A percentile compares a stretch with the other conserved stretches of the same genome.
Evolutionary conservation across 306 rosid genomes (phyloP).

Genomic region (Oxytropis ochrocephala): DNA sequence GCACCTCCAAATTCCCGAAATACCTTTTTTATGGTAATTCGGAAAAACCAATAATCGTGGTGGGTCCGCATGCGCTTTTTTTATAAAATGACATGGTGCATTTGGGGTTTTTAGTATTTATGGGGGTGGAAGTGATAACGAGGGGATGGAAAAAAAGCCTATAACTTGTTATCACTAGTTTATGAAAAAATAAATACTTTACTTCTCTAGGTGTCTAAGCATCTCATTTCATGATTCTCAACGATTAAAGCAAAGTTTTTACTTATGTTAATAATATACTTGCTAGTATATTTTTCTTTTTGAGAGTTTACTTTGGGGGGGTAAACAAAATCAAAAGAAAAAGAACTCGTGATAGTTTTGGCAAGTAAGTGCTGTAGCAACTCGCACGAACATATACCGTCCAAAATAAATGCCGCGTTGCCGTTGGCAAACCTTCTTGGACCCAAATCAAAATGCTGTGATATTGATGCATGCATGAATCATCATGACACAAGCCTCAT

Average conservation of each 20-base stretch:
- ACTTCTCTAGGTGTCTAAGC: neutral
- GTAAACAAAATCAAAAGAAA: neutral
- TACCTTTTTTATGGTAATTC: no score
- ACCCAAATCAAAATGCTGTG: neutral
- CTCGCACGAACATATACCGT: neutral
- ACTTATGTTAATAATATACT: neutral
- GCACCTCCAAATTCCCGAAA: no score
- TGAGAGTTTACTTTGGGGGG: neutral
- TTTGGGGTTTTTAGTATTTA: no score
- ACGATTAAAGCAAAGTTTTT: neutral
- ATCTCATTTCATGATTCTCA: neutral
- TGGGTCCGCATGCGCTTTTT: no score
- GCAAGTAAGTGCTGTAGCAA: neutral
- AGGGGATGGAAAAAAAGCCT: no score
- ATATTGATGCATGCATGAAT: neutral
- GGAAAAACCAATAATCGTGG: no score
- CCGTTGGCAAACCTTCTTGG: constrained; percentile 5
- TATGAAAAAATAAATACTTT: neutral
- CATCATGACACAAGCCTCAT: neutral
- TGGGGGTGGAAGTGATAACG: no score
- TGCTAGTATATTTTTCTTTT: neutral
- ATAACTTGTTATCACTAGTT: neutral
- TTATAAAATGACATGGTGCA: no score
- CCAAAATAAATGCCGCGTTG: constrained; percentile 3
- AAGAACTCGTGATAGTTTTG: neutral